Evolutionary conservation across 1,284 basidiomycete genomes (phyloP), one percentile per base, ranked within the genome.

Genomic region (Ceratobasidium sp.): DNA sequence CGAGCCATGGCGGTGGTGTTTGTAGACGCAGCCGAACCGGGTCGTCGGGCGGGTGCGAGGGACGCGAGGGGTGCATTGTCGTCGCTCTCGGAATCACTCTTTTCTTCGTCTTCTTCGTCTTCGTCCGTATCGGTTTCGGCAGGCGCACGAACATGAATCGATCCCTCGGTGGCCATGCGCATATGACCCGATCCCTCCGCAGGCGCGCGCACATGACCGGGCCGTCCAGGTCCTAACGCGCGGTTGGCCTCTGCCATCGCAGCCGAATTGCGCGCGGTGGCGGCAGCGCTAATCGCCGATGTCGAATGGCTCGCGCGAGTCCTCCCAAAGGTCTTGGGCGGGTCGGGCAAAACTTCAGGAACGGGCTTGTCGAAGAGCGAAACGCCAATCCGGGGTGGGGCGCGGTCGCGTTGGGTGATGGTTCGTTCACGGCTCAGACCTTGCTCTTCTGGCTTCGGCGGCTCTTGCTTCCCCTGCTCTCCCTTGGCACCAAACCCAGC

Each of bases 241-340:
- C 60, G 60, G 25, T 64, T 64, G 29, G 60, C 60, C 13, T 64
- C 60, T 15, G 60, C 60, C n/a, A 64, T 31, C 12, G 60, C 42
- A 52, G 60, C 60, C 2, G 60, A 47, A 32, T 64, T 64, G 22
- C 49, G 45, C 13, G 60, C 60, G 40, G 60, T 64, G 32, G 60
- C 60, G 20, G 60, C 60, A 32, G 60, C 60, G 20, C 60, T 40
- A 52, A 64, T 64, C 29, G 60, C 60, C 13, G 47, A 52, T 27
- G 60, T 64, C 32, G 60, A 64, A 64, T 64, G 60, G 47, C 60
- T 64, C 31, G 60, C 60, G 10, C 60, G 29, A 20, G 32, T 40
- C 17, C 60, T 31, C 3, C 17, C 22, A 52, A 27, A n/a, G 2
- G 54, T 22, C 17, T 4, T 6, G 10, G 31, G 25, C 2, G 40